These are phyloP conservation scores for Trichosporon sp. DNA, from an alignment of 1,284 basidiomycete genomes.

Conservation along the genomic window DNA sequence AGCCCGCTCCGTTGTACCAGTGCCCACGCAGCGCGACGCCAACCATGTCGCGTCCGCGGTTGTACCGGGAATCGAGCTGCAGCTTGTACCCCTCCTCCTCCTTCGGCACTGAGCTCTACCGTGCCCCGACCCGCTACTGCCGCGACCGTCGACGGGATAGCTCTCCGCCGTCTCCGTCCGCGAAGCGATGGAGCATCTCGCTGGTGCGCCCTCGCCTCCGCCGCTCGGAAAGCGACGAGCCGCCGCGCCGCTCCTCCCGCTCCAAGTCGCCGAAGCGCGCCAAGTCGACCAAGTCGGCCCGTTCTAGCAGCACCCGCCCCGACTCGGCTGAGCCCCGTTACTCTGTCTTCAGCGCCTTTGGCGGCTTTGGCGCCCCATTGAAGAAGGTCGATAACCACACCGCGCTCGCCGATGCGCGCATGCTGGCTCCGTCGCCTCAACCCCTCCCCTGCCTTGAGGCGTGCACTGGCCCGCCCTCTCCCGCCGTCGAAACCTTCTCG, in stretches of 20 bases:
- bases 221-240: background rate
- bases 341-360: background rate
- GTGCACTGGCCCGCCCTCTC: slow-evolving; percentile 11
- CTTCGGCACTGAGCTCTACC: background rate
- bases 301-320: background rate
- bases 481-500: background rate
- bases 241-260: background rate
- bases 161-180: background rate
- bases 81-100: background rate
- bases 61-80: background rate
- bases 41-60: background rate
- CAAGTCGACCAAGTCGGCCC: slow-evolving; percentile 11
- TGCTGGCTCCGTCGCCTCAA: background rate
- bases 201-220: background rate
- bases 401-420: background rate
- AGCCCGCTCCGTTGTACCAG: background rate
- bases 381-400: background rate
- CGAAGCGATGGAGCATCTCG: background rate
- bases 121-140: background rate
- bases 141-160: background rate
- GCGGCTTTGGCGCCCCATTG: background rate
- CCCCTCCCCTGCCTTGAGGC: slow-evolving; percentile 7
- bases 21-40: slow-evolving; percentile 10
- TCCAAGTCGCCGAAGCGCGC: background rate
- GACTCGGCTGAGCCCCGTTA: background rate